Evolutionary conservation across 345 rosid genomes (phyloP), one percentile per base, ranked within the genome.

Genomic region (Syzygium aqueum): DNA sequence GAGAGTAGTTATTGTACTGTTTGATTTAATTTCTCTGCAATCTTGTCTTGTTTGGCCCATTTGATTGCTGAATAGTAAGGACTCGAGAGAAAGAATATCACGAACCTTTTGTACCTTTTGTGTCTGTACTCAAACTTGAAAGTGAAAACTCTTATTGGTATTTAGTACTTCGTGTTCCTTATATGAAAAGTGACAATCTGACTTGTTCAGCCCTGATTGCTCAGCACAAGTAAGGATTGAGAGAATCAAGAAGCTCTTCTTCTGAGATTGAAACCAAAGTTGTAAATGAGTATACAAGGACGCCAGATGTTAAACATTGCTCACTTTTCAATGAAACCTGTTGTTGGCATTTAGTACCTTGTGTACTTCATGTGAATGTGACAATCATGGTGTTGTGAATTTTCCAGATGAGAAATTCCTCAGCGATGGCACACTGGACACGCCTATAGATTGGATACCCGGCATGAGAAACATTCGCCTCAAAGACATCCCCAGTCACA

Each of bases 401-500:
- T 50, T 50, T 52, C 46, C 89, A 89, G 89, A 87, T 67, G 82
- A 89, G 43, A 84, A 57, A 19, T 87, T 54, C 86, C 5, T 63
- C 51, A 54, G 22, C 4, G 51, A 90, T 84, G 91, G 91, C 9
- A 49, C 51, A 28, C 25, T 87, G 5, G 86, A 86, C 57, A 78
- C 77, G 8, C 84, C 85, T 4, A 46, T 90, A 15, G 89, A 88
- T 17, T 90, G 85, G 88, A 86, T 88, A 15, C 84, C 84, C 0
- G 87, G 89, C 11, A 82, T 87, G 90, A 52, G 53, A 14, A 85
- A 59, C 33, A 27, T 90, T 3, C 85, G 86, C 13, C 85, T 90
- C 25, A 87, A 46, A 65, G 88, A 90, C 85, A 54, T 87, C 13
- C 90, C 90, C 17, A 21, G 80, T 51, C 73, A 43, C 40, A 50